These are phyloP conservation scores for Eruca vesicaria DNA, from an alignment of 441 rosid genomes.

Conservation along the genomic window DNA sequence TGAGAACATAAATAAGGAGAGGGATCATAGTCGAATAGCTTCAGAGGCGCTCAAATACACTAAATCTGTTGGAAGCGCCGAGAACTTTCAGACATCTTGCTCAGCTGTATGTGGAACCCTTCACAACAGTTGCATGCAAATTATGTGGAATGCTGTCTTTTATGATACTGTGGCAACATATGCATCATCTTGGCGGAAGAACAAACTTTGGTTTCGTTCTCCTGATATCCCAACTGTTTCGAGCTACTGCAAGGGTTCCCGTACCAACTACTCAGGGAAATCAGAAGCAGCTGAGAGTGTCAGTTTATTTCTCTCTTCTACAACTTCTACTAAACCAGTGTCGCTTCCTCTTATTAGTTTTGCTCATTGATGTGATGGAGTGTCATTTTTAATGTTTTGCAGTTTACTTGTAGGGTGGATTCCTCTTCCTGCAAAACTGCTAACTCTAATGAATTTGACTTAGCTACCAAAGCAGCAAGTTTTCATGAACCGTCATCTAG, in stretches of 20 bases:
- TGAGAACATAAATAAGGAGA: constrained; percentile 20
- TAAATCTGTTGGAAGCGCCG: constrained; percentile 81
- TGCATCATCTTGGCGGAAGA: constrained; percentile 67
- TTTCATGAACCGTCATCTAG: constrained; percentile 30
- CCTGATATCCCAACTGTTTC: constrained; percentile 34
- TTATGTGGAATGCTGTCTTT: constrained; percentile 89
- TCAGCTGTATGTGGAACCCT: constrained; percentile 63
- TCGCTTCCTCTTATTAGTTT: neutral
- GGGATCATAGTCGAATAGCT: constrained; percentile 5
- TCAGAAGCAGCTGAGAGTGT: constrained; percentile 42
- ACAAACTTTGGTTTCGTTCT: constrained; percentile 63
- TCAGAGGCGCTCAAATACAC: constrained; percentile 24
- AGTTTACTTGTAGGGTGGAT: constrained; percentile 43
- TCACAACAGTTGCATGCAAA: constrained; percentile 71
- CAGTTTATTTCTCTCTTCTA: constrained; percentile 21
- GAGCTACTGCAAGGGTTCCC: constrained; percentile 18
- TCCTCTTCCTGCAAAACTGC: constrained; percentile 39
- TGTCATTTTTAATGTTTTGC: constrained; percentile 37
- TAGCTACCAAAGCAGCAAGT: constrained; percentile 31
- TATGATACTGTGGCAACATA: constrained; percentile 63
- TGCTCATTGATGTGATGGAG: constrained; percentile 19
- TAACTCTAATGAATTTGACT: constrained; percentile 51
- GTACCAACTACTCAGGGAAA: constrained; percentile 31
- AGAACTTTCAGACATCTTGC: constrained; percentile 61
- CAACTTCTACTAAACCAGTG: neutral